These are phyloP conservation scores for Limnanthes douglasii DNA, from an alignment of 345 rosid genomes.

Conservation along the genomic window DNA sequence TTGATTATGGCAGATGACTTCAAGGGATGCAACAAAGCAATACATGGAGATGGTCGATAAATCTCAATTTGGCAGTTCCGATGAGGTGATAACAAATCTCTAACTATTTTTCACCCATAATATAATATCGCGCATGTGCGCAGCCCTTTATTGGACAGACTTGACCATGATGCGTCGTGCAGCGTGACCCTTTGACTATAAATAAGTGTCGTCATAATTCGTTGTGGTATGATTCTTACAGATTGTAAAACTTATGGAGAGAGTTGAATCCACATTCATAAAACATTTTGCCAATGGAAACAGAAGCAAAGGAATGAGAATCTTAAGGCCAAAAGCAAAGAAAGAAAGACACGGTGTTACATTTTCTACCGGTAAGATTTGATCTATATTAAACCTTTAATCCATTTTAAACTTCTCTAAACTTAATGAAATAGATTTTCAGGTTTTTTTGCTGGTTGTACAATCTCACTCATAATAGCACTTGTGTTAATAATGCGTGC, in stretches of 20 bases:
- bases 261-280: slow-evolving; percentile 48
- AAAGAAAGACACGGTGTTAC: slow-evolving; percentile 47
- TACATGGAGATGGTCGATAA: slow-evolving; percentile 30
- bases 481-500: slow-evolving; percentile 22
- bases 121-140: background rate
- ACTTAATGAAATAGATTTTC: slow-evolving; percentile 3
- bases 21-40: slow-evolving; percentile 19
- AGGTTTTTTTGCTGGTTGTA: slow-evolving; percentile 48
- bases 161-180: too few relatives aligned
- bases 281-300: slow-evolving; percentile 57
- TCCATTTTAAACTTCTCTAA: too few relatives aligned
- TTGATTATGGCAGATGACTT: slow-evolving; percentile 14
- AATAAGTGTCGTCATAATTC: too few relatives aligned
- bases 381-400: background rate
- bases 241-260: slow-evolving; percentile 36
- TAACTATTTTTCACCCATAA: background rate
- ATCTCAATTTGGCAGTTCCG: slow-evolving; percentile 24
- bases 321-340: slow-evolving; percentile 37
- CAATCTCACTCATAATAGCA: slow-evolving; percentile 29
- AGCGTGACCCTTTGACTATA: too few relatives aligned
- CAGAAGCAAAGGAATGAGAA: slow-evolving; percentile 41
- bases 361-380: slow-evolving; percentile 30
- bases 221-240: too few relatives aligned
- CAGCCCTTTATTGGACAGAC: background rate
- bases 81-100: slow-evolving; percentile 15